Percentiles rank a stretch among this genome's conserved stretches.
Conservation (phyloP, 139 green algal genomes). For the Astrephomene gubernaculifera region DNA sequence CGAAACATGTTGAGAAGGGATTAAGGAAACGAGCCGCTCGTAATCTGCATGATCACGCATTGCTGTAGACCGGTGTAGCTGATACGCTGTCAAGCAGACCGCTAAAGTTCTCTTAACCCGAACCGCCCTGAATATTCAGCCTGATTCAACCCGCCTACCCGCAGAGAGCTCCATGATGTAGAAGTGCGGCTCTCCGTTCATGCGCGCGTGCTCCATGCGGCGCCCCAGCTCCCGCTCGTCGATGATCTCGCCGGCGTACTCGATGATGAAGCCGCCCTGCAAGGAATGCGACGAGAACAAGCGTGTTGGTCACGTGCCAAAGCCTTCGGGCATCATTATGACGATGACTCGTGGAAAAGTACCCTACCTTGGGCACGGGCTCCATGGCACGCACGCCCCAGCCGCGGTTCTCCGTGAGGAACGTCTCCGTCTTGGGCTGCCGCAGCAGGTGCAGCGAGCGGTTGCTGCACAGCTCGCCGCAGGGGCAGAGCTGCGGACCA, state of each 20-base stretch:
- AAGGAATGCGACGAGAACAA: not conserved
- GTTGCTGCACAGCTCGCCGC: slow-evolving; percentile 82
- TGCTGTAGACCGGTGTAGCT: too few relatives aligned
- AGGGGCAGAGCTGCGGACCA: slow-evolving; percentile 73
- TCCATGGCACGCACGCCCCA: slow-evolving; percentile 72
- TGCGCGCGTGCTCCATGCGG: slow-evolving; percentile 75
- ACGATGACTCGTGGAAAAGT: not conserved
- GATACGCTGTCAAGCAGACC: too few relatives aligned
- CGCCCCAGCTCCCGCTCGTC: slow-evolving; percentile 57
- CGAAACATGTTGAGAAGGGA: too few relatives aligned
- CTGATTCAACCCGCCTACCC: too few relatives aligned
- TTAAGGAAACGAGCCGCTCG: too few relatives aligned
- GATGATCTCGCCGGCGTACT: slow-evolving; percentile 87
- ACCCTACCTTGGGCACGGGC: slow-evolving; percentile 51
- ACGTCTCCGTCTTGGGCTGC: slow-evolving; percentile 74
- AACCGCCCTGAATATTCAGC: too few relatives aligned
- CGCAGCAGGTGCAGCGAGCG: slow-evolving; percentile 78
- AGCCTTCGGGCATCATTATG: too few relatives aligned
- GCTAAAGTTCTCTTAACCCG: too few relatives aligned
- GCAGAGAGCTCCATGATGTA: slow-evolving; percentile 92
- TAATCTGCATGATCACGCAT: too few relatives aligned
- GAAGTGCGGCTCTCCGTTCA: slow-evolving; percentile 73
- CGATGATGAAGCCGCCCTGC: slow-evolving; percentile 82
- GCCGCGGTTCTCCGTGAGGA: slow-evolving; percentile 79
- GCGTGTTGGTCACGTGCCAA: too few relatives aligned